These are phyloP conservation scores for Eleusine coracana DNA, from an alignment of 176 grass and related monocot genomes.

Conservation along the genomic window DNA sequence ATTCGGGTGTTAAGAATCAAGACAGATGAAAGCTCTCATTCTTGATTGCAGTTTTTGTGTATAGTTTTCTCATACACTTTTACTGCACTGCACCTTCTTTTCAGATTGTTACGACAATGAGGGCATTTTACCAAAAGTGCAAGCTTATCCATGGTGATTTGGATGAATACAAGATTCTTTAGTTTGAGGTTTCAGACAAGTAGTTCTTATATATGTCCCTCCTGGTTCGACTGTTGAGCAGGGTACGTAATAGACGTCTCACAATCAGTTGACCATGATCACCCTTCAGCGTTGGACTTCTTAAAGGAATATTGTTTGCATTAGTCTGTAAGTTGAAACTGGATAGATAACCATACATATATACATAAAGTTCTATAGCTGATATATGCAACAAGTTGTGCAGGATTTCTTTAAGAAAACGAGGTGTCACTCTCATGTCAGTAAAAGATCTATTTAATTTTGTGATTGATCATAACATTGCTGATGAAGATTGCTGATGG, in stretches of 20 bases:
- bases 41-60: neutral
- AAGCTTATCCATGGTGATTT: constrained; percentile 97
- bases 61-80: constrained; percentile 37
- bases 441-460: constrained; percentile 46
- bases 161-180: constrained; percentile 98
- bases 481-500: constrained; percentile 65
- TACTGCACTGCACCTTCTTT: constrained; percentile 28
- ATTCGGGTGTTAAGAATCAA: neutral
- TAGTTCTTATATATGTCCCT: neutral
- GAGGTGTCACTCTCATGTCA: constrained; percentile 77
- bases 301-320: constrained; percentile 81
- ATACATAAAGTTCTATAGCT: neutral
- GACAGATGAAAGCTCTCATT: neutral
- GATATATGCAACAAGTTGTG: constrained; percentile 19
- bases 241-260: constrained; percentile 98
- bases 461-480: constrained; percentile 57
- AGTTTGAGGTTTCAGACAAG: constrained; percentile 68
- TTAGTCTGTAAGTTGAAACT: constrained; percentile 68
- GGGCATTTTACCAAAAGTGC: constrained; percentile 87
- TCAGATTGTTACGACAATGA: constrained; percentile 92
- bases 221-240: constrained; percentile 31
- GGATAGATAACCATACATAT: neutral
- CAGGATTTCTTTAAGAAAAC: constrained; percentile 91
- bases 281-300: constrained; percentile 54
- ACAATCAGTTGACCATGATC: constrained; percentile 91